A percentile compares a stretch with the other conserved stretches of the same genome.
phyloP scores from a whole-genome alignment of 768 basidiomycete genomes.

The Termitomyces sp. region DNA sequence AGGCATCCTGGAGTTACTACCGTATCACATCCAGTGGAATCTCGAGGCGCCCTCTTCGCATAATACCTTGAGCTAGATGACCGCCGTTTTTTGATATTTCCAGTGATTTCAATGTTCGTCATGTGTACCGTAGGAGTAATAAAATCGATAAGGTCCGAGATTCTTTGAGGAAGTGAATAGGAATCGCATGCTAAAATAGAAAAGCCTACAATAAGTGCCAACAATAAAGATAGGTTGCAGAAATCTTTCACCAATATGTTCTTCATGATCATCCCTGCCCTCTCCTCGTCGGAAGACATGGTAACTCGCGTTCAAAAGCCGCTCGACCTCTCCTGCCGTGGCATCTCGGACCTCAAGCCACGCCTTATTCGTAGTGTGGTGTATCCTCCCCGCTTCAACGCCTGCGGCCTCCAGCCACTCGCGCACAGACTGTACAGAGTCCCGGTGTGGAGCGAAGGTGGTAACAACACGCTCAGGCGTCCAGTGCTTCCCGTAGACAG shows the following conservation, averaged over 20 bases:
- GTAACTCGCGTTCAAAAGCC: constrained; percentile 31
- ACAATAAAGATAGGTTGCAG: not conserved
- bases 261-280: constrained; percentile 22
- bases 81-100: not conserved
- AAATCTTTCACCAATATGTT: constrained; percentile 27
- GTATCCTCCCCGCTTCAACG: constrained; percentile 23
- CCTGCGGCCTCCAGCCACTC: constrained; percentile 31
- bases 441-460: too few relatives aligned
- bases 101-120: constrained; percentile 8
- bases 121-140: constrained; percentile 36
- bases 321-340: constrained; percentile 30
- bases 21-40: constrained; percentile 21
- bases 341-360: constrained; percentile 33
- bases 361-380: constrained; percentile 20
- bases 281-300: constrained; percentile 28
- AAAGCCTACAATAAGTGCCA: not conserved
- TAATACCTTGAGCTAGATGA: not conserved
- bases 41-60: constrained; percentile 14
- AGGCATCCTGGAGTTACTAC: constrained; percentile 29
- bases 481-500: too few relatives aligned
- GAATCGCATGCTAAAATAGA: constrained; percentile 25
- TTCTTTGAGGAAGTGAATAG: constrained; percentile 30
- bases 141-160: constrained; percentile 31
- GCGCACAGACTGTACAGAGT: constrained; percentile 27
- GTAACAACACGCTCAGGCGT: too few relatives aligned